Conservation (phyloP, 2,329 filamentous ascomycete species). For the Tricladium varicosporioides region DNA sequence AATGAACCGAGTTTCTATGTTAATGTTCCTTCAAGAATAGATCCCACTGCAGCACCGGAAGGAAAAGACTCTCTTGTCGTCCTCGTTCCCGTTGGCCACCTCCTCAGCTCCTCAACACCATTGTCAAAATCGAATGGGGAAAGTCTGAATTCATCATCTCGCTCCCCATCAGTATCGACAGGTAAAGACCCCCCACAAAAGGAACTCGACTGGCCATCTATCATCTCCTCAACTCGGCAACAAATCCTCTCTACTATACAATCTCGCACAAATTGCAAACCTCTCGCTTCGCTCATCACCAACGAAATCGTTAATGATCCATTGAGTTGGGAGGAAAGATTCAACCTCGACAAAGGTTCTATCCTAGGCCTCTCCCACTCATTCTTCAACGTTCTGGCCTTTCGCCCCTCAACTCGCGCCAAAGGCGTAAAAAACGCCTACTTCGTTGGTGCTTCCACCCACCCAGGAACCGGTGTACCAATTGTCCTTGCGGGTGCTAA, state of each 20-base stretch:
- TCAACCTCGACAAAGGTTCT: constrained; percentile 73
- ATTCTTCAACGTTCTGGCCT: constrained; percentile 71
- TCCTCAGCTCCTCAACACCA: constrained; percentile 47
- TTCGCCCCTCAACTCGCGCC: constrained; percentile 56
- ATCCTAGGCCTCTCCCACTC: constrained; percentile 71
- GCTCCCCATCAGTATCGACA: too few species aligned
- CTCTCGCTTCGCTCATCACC: constrained; percentile 36
- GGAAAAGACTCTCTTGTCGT: constrained; percentile 66
- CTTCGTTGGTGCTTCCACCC: constrained; percentile 73
- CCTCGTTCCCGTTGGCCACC: constrained; percentile 70
- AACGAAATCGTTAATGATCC: constrained; percentile 68
- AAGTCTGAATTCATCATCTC: too few species aligned
- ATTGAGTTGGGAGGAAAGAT: constrained; percentile 59
- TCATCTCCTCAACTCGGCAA: constrained; percentile 59
- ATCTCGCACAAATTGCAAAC: constrained; percentile 55
- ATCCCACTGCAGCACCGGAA: constrained; percentile 63
- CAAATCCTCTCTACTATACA: constrained; percentile 58
- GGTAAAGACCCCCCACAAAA: constrained; percentile 26
- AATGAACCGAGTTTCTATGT: constrained; percentile 72
- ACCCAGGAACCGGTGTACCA: constrained; percentile 74
- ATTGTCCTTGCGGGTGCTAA: constrained; percentile 69
- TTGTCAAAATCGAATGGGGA: not conserved
- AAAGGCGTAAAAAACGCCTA: constrained; percentile 50
- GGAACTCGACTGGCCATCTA: constrained; percentile 58
- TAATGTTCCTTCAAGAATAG: constrained; percentile 70